Evolutionary conservation across 2,329 filamentous ascomycete species (phyloP), one percentile per base, ranked within the genome.

Genomic region (Fusarium longipes): DNA sequence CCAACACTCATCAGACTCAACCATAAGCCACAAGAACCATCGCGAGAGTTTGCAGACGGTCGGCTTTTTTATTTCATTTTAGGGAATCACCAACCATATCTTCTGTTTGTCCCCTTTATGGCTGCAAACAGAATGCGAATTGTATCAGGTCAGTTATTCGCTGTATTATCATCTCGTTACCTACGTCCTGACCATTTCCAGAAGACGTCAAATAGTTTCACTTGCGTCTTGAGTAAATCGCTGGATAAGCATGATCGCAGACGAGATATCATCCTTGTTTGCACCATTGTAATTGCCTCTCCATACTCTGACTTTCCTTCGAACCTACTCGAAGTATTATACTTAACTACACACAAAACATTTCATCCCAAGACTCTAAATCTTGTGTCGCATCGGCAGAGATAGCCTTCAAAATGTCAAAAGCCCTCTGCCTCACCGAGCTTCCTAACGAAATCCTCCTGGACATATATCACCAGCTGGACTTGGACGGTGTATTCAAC

Each of bases 391-490:
- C n/a, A 38, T 35, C 38, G 29, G 42, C 8, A 25, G 44, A 40
- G 27, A 75, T 76, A 74, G 60, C 68, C 9, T 33, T 48, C 8
- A 44, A 49, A 35, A 40, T 51, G n/a, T 53, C 54, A 36, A 63
- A 62, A 40, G 20, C 49, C 3, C 61, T 64, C 24, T 63, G 57
- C 36, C 67, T 81, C 20, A 63, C 74, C 43, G 68, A 67, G 40
- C 60, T 82, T 44, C 83, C 84, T 0, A 74, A 79, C 5, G 85
- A 87, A 68, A 78, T 84, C 18, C 70, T 84, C 4, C 72, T 86
- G 12, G 80, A 83, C 20, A 81, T 86, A 24, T 83, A 83, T 67
- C 79, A 80, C 29, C 65, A 80, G 18, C 74, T 86, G 49, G 78
- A 83, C 54, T 59, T 84, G 2, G 67, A 74, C 3, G 80, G 79